These are phyloP conservation scores for Hyaloscypha variabilis DNA, from an alignment of 495 filamentous ascomycete genomes.

Conservation along the genomic window DNA sequence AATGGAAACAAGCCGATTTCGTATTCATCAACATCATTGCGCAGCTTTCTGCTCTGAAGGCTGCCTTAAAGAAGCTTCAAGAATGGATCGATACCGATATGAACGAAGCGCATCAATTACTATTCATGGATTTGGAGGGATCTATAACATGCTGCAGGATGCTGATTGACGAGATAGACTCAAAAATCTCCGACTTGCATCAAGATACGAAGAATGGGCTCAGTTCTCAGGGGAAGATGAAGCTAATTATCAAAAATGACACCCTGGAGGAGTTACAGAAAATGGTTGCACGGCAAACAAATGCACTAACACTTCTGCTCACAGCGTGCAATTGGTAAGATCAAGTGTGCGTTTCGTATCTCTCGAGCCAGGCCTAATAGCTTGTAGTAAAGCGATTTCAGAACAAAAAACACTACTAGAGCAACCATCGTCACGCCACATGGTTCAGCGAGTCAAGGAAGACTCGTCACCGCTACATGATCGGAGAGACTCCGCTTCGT, in stretches of 20 bases:
- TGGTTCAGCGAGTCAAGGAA: background rate
- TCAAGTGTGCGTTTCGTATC: background rate
- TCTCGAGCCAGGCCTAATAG: no score
- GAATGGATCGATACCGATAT: constrained; percentile 27
- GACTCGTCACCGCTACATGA: background rate
- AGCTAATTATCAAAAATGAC: constrained; percentile 24
- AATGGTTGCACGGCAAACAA: constrained; percentile 29
- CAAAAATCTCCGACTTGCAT: constrained; percentile 21
- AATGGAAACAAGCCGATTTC: constrained; percentile 31
- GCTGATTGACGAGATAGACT: constrained; percentile 27
- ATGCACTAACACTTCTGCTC: constrained; percentile 30
- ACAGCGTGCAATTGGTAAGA: constrained; percentile 30
- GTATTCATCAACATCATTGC: constrained; percentile 26
- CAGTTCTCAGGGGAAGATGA: constrained; percentile 22
- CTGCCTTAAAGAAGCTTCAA: constrained; percentile 32
- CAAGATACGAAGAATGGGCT: constrained; percentile 5
- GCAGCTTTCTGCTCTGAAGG: constrained; percentile 30
- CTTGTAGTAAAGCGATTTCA: background rate
- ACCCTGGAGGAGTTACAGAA: constrained; percentile 30
- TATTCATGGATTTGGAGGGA: constrained; percentile 33
- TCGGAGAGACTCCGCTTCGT: background rate
- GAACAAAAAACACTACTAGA: constrained; percentile 1
- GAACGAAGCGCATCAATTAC: constrained; percentile 30
- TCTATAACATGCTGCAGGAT: constrained; percentile 26
- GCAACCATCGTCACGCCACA: background rate